These are phyloP conservation scores for Apostasia ramifera DNA, from an alignment of 106 monocot genomes.

Conservation along the genomic window DNA sequence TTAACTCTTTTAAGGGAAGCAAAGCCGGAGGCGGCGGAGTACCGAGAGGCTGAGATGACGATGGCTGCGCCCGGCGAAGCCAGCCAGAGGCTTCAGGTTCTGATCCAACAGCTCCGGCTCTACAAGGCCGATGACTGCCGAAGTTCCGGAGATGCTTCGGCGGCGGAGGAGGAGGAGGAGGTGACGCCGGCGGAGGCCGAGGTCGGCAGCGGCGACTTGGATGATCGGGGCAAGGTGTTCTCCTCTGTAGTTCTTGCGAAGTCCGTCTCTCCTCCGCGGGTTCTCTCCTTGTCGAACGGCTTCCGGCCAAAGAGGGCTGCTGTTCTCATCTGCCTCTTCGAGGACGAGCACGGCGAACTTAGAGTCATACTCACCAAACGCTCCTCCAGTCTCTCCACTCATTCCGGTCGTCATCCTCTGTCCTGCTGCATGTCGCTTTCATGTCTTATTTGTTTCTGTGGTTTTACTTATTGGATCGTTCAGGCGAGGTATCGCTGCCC, in stretches of 20 bases:
- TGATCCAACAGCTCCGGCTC: conserved; percentile 49
- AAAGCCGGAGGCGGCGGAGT: no score
- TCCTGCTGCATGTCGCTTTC: background rate
- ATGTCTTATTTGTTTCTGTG: background rate
- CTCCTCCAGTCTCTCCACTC: conserved; percentile 59
- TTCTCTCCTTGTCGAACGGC: background rate
- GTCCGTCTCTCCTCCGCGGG: background rate
- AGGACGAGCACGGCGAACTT: conserved; percentile 59
- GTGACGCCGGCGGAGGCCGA: background rate
- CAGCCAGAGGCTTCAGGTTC: conserved; percentile 3
- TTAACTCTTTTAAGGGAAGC: no score
- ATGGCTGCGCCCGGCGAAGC: background rate
- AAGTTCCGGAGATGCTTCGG: background rate
- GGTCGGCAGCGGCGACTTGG: conserved; percentile 12
- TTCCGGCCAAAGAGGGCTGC: conserved; percentile 50
- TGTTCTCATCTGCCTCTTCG: conserved; percentile 86
- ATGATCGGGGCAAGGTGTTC: conserved; percentile 21
- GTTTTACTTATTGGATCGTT: background rate
- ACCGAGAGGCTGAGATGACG: background rate
- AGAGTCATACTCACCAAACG: conserved; percentile 90
- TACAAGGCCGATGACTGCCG: conserved; percentile 22
- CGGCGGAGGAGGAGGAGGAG: background rate
- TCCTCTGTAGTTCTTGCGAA: conserved; percentile 16
- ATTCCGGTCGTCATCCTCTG: conserved; percentile 40
- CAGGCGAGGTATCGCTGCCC: conserved; percentile 82